Conservation (phyloP, 2,329 filamentous ascomycete species). For the Beauveria bassiana region DNA sequence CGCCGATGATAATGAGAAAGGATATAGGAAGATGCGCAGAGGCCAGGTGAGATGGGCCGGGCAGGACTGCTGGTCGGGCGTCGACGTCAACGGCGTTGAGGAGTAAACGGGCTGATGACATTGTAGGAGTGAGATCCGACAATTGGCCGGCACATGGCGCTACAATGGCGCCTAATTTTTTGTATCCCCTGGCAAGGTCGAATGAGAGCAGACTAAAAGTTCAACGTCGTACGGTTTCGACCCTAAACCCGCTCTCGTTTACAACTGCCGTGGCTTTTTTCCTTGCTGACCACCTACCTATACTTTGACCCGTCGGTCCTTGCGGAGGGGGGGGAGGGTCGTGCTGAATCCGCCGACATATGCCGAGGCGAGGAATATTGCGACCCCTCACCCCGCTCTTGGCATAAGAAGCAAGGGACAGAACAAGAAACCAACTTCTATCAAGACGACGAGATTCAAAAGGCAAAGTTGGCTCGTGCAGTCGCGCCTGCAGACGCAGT, state of each 20-base stretch:
- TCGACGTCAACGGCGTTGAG: slow-evolving; percentile 3
- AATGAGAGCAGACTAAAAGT: background rate
- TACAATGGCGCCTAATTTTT: background rate
- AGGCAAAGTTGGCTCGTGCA: background rate
- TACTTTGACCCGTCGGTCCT: background rate
- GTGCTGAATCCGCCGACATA: background rate
- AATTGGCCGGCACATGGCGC: background rate
- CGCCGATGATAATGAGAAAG: background rate
- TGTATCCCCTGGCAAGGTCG: background rate
- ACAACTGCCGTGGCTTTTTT: slow-evolving; percentile 3
- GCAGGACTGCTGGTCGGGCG: background rate
- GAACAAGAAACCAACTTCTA: background rate
- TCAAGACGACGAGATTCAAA: background rate
- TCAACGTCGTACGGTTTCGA: background rate
- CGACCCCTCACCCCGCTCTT: background rate
- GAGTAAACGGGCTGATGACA: background rate
- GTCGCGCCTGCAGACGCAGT: background rate
- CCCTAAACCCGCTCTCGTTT: slow-evolving; percentile 2
- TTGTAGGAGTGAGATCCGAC: slow-evolving; percentile 4
- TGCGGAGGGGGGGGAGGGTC: background rate
- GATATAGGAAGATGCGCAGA: background rate
- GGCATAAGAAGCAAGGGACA: background rate
- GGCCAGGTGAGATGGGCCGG: background rate
- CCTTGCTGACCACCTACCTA: slow-evolving; percentile 4
- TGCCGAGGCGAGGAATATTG: background rate